These are phyloP conservation scores for Penicillium atrosanguineum DNA, from an alignment of 495 filamentous ascomycete genomes.

Conservation along the genomic window DNA sequence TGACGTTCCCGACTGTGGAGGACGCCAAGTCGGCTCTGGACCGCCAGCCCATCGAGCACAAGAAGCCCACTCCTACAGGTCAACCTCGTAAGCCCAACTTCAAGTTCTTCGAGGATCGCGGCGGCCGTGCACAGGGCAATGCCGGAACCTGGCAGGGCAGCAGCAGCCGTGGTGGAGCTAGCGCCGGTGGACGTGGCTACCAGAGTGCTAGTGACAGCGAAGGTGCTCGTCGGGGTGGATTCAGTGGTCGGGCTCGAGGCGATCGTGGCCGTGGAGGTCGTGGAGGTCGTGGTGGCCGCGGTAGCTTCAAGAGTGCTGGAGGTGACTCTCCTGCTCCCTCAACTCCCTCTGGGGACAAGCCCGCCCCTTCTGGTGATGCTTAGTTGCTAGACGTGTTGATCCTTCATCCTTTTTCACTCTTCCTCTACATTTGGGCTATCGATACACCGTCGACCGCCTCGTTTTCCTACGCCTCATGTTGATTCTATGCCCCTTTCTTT, in stretches of 20 bases:
- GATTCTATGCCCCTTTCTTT: constrained; percentile 13
- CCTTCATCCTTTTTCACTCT: constrained; percentile 6
- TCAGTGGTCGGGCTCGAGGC: constrained; percentile 59
- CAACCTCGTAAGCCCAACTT: constrained; percentile 70
- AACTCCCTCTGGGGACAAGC: constrained; percentile 50
- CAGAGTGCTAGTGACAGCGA: constrained; percentile 86
- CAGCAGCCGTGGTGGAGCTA: constrained; percentile 58
- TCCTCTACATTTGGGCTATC: constrained; percentile 12
- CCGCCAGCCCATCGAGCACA: constrained; percentile 68
- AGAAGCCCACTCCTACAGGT: constrained; percentile 60
- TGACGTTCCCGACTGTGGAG: constrained; percentile 71
- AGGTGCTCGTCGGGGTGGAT: constrained; percentile 57
- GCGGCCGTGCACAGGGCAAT: constrained; percentile 52
- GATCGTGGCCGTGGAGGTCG: constrained; percentile 52
- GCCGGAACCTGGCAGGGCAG: constrained; percentile 76
- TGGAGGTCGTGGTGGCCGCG: constrained; percentile 45
- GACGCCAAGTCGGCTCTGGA: constrained; percentile 75
- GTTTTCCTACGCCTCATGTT: constrained; percentile 13
- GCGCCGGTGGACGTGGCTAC: constrained; percentile 62
- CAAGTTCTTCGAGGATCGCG: constrained; percentile 72
- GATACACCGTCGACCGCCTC: neutral
- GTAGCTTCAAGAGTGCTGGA: constrained; percentile 49
- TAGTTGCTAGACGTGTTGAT: constrained; percentile 28
- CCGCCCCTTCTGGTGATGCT: constrained; percentile 44
- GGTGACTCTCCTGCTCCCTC: constrained; percentile 52